These are phyloP conservation scores for Penicillium lagena DNA, from an alignment of 495 filamentous ascomycete species.

Conservation along the genomic window DNA sequence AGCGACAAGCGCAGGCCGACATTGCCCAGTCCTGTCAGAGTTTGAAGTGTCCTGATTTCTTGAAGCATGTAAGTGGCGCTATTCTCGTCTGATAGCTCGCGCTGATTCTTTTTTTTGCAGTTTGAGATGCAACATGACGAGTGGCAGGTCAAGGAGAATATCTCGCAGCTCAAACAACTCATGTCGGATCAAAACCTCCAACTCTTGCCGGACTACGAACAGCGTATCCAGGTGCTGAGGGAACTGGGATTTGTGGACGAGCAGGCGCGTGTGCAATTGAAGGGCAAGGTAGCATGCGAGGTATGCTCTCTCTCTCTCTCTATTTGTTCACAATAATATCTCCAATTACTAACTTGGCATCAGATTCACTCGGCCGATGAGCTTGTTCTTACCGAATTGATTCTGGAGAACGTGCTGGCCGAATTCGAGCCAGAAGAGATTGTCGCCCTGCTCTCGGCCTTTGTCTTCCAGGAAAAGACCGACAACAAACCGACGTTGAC, in stretches of 20 bases:
- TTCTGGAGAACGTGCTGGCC: slow-evolving; percentile 92
- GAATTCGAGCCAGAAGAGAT: slow-evolving; percentile 97
- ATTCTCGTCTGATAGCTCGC: neutral
- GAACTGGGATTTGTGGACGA: slow-evolving; percentile 88
- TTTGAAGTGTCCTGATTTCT: slow-evolving; percentile 64
- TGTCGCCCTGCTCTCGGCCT: slow-evolving; percentile 84
- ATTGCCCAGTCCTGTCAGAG: slow-evolving; percentile 53
- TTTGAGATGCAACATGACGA: slow-evolving; percentile 93
- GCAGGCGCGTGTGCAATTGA: slow-evolving; percentile 76
- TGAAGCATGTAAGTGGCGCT: slow-evolving; percentile 68
- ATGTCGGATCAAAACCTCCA: slow-evolving; percentile 97
- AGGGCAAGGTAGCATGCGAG: slow-evolving; percentile 97
- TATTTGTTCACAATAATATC: neutral
- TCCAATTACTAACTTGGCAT: slow-evolving; percentile 10
- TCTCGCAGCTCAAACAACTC: slow-evolving; percentile 71
- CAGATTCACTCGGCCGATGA: slow-evolving; percentile 91
- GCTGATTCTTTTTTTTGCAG: slow-evolving; percentile 20
- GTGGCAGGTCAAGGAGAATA: slow-evolving; percentile 89
- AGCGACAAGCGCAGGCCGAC: slow-evolving; percentile 54
- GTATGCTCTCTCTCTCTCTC: slow-evolving; percentile 22
- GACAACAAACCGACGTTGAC: slow-evolving; percentile 79
- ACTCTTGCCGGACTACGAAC: slow-evolving; percentile 95
- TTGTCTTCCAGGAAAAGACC: slow-evolving; percentile 99
- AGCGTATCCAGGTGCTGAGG: slow-evolving; percentile 83
- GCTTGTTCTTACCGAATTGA: slow-evolving; percentile 91